Base-by-base conservation (phyloP, 2,329 filamentous ascomycete species). In the Alternaria brassicicola region DNA sequence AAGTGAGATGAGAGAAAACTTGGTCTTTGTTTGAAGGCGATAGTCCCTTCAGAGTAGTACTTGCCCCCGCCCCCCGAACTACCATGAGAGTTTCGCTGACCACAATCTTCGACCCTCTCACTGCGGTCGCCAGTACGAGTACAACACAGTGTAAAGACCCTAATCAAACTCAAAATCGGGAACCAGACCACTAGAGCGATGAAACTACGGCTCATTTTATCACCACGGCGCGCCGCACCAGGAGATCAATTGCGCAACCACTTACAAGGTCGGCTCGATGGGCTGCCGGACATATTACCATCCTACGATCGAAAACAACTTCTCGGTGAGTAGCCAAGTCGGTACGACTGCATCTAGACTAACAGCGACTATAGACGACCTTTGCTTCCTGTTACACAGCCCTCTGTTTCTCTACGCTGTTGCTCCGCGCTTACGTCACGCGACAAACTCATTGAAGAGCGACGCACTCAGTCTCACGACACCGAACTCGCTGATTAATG, bases 331-430 rank as follows among this genome's bases (percentile, higher is more conserved):
- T 35, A 2, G 5, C 12, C n/a, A 8, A 8, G 35, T 21, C 25
- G 19, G 23, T 26, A 6, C 26, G 3, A 4, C 7, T 28, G 6
- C 5, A 10, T 1, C 6, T 12, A 8, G 10, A 21, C 36, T 61
- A 13, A 55, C 10, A n/a, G 6, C 17, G 2, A 25, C 9, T 7
- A 4, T 15, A 63, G 61, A 59, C 17, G 46, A 59, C 13, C 45
- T 64, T 6, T 52, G 41, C 42, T 64, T 59, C 13, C 19, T 64
- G 12, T 48, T 64, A 7, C 38, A 23, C 17, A 57, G 53, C 30
- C 53, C 59, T 2, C 50, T 64, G 15, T 64, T 53, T 42, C 51
- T 53, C 23, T 63, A 56, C 25, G 47, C 56, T 10, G 52, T 62
- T 10, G 31, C 33, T 1, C 57, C 56, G 1, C 62, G 62, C 3